phyloP scores from a whole-genome alignment of 768 basidiomycete genomes.

The Leucogyrophana mollusca region DNA sequence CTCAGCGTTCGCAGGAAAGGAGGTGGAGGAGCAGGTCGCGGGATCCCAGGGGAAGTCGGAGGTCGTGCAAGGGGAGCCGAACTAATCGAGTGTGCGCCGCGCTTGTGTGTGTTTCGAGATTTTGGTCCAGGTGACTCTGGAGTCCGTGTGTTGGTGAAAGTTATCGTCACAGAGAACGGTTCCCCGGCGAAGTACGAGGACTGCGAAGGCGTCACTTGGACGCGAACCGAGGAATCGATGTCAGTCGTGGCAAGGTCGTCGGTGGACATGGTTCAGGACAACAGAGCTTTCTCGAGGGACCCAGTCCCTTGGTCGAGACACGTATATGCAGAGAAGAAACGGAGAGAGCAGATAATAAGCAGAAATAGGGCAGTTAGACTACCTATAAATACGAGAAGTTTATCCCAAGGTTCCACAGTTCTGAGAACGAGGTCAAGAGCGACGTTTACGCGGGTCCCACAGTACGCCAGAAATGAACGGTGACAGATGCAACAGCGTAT shows the following conservation, averaged over 20 bases:
- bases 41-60: slow-evolving; percentile 77
- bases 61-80: slow-evolving; percentile 80
- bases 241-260: slow-evolving; percentile 4
- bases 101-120: slow-evolving; percentile 50
- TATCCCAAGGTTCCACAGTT: slow-evolving; percentile 11
- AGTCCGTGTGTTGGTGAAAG: slow-evolving; percentile 80
- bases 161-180: slow-evolving; percentile 77
- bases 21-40: slow-evolving; percentile 32
- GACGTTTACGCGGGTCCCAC: slow-evolving; percentile 1
- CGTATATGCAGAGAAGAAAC: slow-evolving; percentile 1
- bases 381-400: slow-evolving; percentile 6
- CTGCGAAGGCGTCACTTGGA: slow-evolving; percentile 75
- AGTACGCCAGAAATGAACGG: neutral
- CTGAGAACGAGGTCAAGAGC: slow-evolving; percentile 9
- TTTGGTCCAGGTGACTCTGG: slow-evolving; percentile 39
- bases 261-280: neutral
- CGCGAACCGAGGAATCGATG: slow-evolving; percentile 55
- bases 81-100: slow-evolving; percentile 78
- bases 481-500: no score
- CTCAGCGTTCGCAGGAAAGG: slow-evolving; percentile 17
- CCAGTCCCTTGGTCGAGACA: slow-evolving; percentile 6
- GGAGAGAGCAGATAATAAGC: neutral
- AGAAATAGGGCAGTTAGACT: neutral
- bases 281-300: neutral
- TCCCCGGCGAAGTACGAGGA: slow-evolving; percentile 95